Evolutionary conservation across 495 filamentous ascomycete genomes (phyloP).

Genomic region (Xylaria nigripes): DNA sequence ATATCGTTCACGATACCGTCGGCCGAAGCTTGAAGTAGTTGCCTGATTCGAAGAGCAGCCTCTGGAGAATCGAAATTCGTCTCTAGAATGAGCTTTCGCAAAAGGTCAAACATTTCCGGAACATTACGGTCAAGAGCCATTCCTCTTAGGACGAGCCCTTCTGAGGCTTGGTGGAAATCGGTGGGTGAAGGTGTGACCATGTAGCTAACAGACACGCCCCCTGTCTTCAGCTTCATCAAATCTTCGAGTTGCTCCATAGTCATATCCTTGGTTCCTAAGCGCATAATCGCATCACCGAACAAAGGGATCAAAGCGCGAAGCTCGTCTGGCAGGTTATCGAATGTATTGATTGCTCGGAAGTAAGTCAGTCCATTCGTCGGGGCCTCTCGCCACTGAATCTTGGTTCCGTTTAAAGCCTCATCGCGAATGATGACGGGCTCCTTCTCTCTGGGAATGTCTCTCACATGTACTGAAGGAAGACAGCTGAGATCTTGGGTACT

Average conservation of each 20-base stretch:
- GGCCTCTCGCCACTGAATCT: conserved; percentile 83
- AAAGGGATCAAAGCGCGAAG: conserved; percentile 78
- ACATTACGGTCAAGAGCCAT: conserved; percentile 85
- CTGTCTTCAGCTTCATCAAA: conserved; percentile 89
- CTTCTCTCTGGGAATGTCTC: conserved; percentile 75
- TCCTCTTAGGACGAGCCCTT: conserved; percentile 76
- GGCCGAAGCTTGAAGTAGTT: conserved; percentile 74
- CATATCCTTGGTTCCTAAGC: conserved; percentile 76
- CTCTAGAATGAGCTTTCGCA: conserved; percentile 70
- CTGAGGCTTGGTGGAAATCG: conserved; percentile 58
- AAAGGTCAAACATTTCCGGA: conserved; percentile 78
- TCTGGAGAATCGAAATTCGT: conserved; percentile 80
- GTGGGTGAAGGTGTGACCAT: conserved; percentile 67
- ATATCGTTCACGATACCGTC: conserved; percentile 88
- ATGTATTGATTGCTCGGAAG: conserved; percentile 76
- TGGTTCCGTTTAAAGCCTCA: conserved; percentile 54
- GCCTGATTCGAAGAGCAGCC: conserved; percentile 71
- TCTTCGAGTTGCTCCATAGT: conserved; percentile 95
- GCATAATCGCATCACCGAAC: conserved; percentile 87
- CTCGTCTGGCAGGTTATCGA: conserved; percentile 75
- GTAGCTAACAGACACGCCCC: conserved; percentile 76
- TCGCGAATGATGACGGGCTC: conserved; percentile 62
- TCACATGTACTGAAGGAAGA: conserved; percentile 76
- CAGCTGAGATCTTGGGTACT: conserved; percentile 76
- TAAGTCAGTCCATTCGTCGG: conserved; percentile 95